Conservation (phyloP, 495 filamentous ascomycete species). For the Astrothelium subdiscretum region DNA sequence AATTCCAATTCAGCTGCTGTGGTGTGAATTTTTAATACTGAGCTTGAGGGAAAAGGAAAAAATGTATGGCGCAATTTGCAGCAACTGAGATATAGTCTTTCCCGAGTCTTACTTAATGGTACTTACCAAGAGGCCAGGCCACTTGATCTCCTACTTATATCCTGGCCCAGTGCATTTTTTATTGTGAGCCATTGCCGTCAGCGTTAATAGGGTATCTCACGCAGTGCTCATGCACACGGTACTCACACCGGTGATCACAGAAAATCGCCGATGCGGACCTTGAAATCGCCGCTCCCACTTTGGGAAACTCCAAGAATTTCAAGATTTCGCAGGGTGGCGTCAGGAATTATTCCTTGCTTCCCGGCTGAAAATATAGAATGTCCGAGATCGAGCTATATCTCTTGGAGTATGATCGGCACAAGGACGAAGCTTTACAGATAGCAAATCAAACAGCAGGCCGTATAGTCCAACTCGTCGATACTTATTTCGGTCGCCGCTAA, state of each 20-base stretch:
- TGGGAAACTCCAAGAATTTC: neutral
- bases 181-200: too few species aligned
- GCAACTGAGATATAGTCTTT: too few species aligned
- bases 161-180: too few species aligned
- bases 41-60: too few species aligned
- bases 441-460: slow-evolving; percentile 48
- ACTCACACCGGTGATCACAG: too few species aligned
- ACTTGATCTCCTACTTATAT: too few species aligned
- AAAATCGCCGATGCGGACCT: neutral
- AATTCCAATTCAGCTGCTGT: neutral
- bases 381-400: slow-evolving; percentile 55
- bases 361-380: slow-evolving; percentile 25
- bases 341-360: neutral
- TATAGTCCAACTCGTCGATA: slow-evolving; percentile 15
- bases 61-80: too few species aligned
- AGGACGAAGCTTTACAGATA: slow-evolving; percentile 46
- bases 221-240: too few species aligned
- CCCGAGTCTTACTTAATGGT: too few species aligned
- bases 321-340: neutral
- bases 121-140: too few species aligned
- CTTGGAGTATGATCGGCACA: slow-evolving; percentile 52
- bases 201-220: too few species aligned
- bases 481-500: slow-evolving; percentile 9
- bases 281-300: neutral
- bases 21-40: neutral